A percentile compares a stretch with the other conserved stretches of the same genome.
phyloP scores from a whole-genome alignment of 805 yeast species.

The Candida arabinofermentans region DNA sequence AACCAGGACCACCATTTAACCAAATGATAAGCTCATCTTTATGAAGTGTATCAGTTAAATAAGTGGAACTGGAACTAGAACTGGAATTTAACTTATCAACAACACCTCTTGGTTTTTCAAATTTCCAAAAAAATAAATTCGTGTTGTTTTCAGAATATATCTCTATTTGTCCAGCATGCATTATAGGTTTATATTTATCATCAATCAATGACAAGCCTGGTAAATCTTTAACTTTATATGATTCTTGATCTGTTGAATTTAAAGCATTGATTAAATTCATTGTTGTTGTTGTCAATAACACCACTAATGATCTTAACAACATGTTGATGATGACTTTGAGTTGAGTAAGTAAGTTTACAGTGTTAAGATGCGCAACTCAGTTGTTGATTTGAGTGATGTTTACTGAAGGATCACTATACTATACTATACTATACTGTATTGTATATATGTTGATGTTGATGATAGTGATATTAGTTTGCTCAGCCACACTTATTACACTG shows the following conservation, averaged over 20 bases:
- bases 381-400: too few relatives aligned
- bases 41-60: too few relatives aligned
- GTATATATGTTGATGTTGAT: too few relatives aligned
- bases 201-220: constrained; percentile 27
- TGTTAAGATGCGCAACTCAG: too few relatives aligned
- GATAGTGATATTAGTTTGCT: too few relatives aligned
- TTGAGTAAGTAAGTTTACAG: too few relatives aligned
- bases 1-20: constrained; percentile 99
- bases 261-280: neutral
- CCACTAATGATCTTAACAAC: neutral
- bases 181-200: constrained; percentile 36
- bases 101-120: constrained; percentile 33
- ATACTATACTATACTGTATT: too few relatives aligned
- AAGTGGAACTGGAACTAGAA: neutral
- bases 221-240: constrained; percentile 18
- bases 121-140: constrained; percentile 76
- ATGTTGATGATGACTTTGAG: neutral
- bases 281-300: neutral
- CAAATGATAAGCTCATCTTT: constrained; percentile 59
- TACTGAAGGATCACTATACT: too few relatives aligned
- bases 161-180: constrained; percentile 67
- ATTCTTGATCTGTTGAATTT: constrained; percentile 1
- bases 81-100: neutral
- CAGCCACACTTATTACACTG: too few relatives aligned
- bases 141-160: constrained; percentile 49